Evolutionary conservation across 225 moss, liverwort and hornwort species (phyloP), one percentile per base, ranked within the genome.

Genomic region (Pseudoscleropodium purum): DNA sequence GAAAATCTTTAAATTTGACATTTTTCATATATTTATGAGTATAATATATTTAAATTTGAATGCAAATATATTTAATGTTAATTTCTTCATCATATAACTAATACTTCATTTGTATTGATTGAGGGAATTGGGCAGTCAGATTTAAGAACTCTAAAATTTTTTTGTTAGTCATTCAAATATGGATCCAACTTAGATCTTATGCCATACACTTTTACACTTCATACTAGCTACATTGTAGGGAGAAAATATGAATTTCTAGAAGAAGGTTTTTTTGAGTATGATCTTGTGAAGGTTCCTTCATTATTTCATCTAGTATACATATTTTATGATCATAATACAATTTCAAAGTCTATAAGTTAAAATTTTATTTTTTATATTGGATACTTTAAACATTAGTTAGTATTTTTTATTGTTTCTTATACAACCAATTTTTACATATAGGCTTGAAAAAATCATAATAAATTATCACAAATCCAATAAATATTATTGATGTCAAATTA

Each of bases 171-270:
- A 0, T 94, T 90, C 34, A 43, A 92, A 79, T 94, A 90, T 56
- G 62, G 91, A 34, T 73, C 91, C 18, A 85, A 87, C 21, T 43
- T 94, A 37, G 75, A 92, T 26, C 43, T 29, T 14, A 76, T 90
- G 89, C 91, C 92, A 25, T 94, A 91, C 8, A 94, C 91, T 10
- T 92, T 94, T 62, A 92, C 79, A 8, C 89, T 92, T 73, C 90
- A 90, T 56, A 94, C 90, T 6, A 85, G 91, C 23, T 92, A 92
- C 45, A 90, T 92, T 75, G 70, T 91, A 13, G 91, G 90, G 52
- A 91, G 92, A 39, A 92, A 75, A 66, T 84, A 78, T 47, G 89
- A 94, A 73, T 80, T 94, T 87, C 11, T 92, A 39, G 85, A 92
- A 54, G 92, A 94, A 86, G 90, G 91, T 0, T 91, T 90, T 45